Base-by-base conservation (phyloP, 257 asterid genomes). In the Penstemon davidsonii region DNA sequence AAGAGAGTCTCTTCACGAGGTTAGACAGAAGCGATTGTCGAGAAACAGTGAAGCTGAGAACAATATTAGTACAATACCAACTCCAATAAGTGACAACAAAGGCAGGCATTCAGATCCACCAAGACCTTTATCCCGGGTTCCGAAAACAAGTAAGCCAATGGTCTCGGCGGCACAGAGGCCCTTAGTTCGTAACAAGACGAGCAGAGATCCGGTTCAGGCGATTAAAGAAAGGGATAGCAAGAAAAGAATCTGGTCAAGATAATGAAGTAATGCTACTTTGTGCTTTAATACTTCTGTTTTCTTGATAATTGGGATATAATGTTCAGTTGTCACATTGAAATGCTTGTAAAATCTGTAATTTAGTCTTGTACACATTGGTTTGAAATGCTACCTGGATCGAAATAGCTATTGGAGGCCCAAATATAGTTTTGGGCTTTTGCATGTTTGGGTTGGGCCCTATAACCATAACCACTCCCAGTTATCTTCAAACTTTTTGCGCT, bases 161-260 rank as follows among this genome's bases (percentile, higher is more conserved):
- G 47, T 64, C 58, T 46, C 75, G 12, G 71, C 80, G 12, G 73
- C 81, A 4, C 89, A 76, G 69, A 81, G 86, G 81, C 85, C 84
- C 15, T 53, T 69, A 5, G 60, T 71, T 66, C 95, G 83, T 42
- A 79, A 12, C 75, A 87, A 85, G 62, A 69, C 75, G 0, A 86
- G 78, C 78, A 75, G 95, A 69, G 96, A 90, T 65, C 75, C 88
- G 3, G 83, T 82, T 18, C 89, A 59, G 39, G 96, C 76, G 66
- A 69, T 85, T 60, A 93, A 88, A 58, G 97, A 90, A 78, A 83
- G 85, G 76, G 97, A 90, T 7, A 76, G 73, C 83, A 90, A 90
- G 87, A 93, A 87, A 81, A 88, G 96, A 77, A 72, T 85, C 74
- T 93, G 99, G 96, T 70, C 89, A 59, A 88, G 96, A 64, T 89